These are phyloP conservation scores for Porpolomopsis calyptriformis DNA, from an alignment of 768 basidiomycete genomes.

Conservation along the genomic window DNA sequence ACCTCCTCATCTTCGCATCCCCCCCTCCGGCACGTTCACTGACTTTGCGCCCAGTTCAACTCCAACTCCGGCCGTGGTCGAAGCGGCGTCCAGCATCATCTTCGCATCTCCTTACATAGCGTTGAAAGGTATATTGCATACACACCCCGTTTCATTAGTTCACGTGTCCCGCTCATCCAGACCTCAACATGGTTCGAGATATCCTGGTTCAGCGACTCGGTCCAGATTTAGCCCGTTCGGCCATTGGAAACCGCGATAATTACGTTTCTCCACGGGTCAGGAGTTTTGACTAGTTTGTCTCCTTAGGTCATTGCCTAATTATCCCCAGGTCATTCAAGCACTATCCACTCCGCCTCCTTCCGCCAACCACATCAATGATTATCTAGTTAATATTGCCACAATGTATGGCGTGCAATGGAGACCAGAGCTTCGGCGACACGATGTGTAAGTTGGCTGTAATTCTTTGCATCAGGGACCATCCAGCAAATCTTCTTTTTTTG, in stretches of 20 bases:
- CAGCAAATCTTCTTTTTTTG: constrained; percentile 5
- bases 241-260: constrained; percentile 37
- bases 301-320: neutral
- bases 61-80: constrained; percentile 45
- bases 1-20: constrained; percentile 12
- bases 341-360: constrained; percentile 45
- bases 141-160: neutral
- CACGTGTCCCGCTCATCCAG: constrained; percentile 23
- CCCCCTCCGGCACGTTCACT: neutral
- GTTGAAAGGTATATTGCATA: constrained; percentile 39
- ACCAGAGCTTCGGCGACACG: constrained; percentile 49
- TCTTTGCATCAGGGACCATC: neutral
- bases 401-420: constrained; percentile 48
- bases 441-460: constrained; percentile 33
- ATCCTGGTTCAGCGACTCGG: constrained; percentile 48
- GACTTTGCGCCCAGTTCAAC: constrained; percentile 20
- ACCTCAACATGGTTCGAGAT: constrained; percentile 45
- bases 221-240: constrained; percentile 44
- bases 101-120: constrained; percentile 46
- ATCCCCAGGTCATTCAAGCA: constrained; percentile 37
- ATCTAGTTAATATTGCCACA: constrained; percentile 43
- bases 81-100: constrained; percentile 62
- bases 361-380: constrained; percentile 44
- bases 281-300: neutral
- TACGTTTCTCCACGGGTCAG: constrained; percentile 44